Conservation (phyloP, 2,329 filamentous ascomycete genomes). For the Verticillium tricorpus region DNA sequence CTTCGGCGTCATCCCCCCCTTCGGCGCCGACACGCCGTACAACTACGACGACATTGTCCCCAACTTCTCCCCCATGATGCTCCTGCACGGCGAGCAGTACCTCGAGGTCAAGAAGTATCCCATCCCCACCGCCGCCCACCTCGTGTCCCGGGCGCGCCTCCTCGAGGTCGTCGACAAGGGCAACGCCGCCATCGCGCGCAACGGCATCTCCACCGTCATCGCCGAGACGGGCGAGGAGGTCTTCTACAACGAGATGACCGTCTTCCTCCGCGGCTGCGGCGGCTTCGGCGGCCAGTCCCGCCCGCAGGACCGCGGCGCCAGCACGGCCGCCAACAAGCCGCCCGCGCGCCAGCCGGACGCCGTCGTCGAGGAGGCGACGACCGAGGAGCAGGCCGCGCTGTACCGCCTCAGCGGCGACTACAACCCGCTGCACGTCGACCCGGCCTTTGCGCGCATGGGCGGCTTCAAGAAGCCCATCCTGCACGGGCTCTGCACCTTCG, state of each 20-base stretch:
- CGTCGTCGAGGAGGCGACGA: slow-evolving; percentile 80
- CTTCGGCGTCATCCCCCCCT: slow-evolving; percentile 95
- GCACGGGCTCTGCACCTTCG: slow-evolving; percentile 95
- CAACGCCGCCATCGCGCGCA: slow-evolving; percentile 77
- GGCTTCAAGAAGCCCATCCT: slow-evolving; percentile 94
- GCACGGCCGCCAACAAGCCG: slow-evolving; percentile 73
- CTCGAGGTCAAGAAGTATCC: slow-evolving; percentile 91
- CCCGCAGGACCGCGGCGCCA: slow-evolving; percentile 71
- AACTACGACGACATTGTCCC: slow-evolving; percentile 78
- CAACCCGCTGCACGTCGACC: slow-evolving; percentile 95
- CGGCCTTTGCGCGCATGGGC: slow-evolving; percentile 87
- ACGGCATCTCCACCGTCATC: slow-evolving; percentile 76
- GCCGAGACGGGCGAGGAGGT: slow-evolving; percentile 81
- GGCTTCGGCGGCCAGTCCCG: slow-evolving; percentile 85
- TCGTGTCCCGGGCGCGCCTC: slow-evolving; percentile 72
- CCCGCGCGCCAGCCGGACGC: slow-evolving; percentile 75
- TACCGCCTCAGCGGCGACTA: slow-evolving; percentile 93
- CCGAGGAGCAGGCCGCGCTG: slow-evolving; percentile 84
- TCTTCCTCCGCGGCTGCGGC: slow-evolving; percentile 87
- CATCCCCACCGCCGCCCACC: slow-evolving; percentile 76
- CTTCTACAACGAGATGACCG: slow-evolving; percentile 93
- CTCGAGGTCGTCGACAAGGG: slow-evolving; percentile 97
- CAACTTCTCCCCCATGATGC: slow-evolving; percentile 98
- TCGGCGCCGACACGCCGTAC: slow-evolving; percentile 78
- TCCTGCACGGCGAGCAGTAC: slow-evolving; percentile 97